Conservation (phyloP, 306 rosid genomes). For the Trichosanthes truncata region DNA sequence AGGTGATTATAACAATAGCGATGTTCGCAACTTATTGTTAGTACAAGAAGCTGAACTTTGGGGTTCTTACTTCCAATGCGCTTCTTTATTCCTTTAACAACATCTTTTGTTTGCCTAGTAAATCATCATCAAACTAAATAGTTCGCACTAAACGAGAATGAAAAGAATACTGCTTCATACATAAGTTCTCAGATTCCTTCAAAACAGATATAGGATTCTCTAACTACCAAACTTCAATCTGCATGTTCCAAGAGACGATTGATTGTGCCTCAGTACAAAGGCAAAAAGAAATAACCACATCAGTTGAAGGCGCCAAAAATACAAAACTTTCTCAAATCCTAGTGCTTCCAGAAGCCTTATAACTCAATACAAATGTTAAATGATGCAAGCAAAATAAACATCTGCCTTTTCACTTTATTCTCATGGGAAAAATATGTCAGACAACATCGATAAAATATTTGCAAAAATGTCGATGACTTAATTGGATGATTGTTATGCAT, state of each 20-base stretch:
- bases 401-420: no score
- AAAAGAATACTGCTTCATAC: neutral
- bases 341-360: neutral
- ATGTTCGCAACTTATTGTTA: constrained; percentile 38
- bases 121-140: constrained; percentile 21
- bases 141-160: neutral
- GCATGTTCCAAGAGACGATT: neutral
- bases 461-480: neutral
- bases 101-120: constrained; percentile 72
- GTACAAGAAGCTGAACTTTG: constrained; percentile 80
- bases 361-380: no score
- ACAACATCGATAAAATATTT: neutral
- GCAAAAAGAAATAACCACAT: neutral
- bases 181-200: neutral
- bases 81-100: constrained; percentile 77
- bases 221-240: neutral
- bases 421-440: neutral
- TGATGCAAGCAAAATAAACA: neutral
- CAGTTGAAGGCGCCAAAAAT: neutral
- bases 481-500: neutral
- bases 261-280: neutral
- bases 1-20: neutral
- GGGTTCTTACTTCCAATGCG: constrained; percentile 75
- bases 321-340: neutral
- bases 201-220: neutral